These are phyloP conservation scores for Passalora sequoiae DNA, from an alignment of 2,329 filamentous ascomycete species.

Conservation along the genomic window DNA sequence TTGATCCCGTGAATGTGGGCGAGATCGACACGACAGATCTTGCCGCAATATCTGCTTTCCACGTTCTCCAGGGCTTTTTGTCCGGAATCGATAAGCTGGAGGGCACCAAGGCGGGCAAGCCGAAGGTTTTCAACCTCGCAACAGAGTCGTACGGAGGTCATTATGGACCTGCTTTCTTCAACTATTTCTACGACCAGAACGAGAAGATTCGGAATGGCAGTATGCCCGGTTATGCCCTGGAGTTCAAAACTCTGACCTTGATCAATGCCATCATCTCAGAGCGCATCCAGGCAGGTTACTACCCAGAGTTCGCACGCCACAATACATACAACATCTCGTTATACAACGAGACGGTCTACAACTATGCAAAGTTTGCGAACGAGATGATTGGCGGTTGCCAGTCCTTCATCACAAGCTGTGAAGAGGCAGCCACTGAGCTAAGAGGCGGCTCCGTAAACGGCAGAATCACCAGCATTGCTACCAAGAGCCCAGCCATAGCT, in stretches of 20 bases:
- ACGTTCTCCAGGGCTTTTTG: conserved; percentile 53
- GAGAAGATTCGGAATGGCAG: conserved; percentile 34
- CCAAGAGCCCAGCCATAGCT: conserved; percentile 8
- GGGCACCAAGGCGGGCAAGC: conserved; percentile 44
- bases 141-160: conserved; percentile 37
- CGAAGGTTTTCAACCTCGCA: conserved; percentile 22
- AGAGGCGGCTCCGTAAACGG: conserved; percentile 26
- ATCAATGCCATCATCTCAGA: conserved; percentile 55
- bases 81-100: conserved; percentile 43
- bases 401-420: conserved; percentile 49
- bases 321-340: conserved; percentile 53
- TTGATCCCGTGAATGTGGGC: conserved; percentile 41
- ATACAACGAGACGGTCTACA: conserved; percentile 56
- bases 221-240: conserved; percentile 5
- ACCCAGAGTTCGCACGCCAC: conserved; percentile 50
- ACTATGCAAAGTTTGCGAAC: conserved; percentile 54
- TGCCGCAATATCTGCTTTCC: conserved; percentile 52
- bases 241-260: conserved; percentile 39
- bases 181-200: conserved; percentile 54
- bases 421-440: conserved; percentile 35
- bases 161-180: conserved; percentile 48
- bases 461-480: conserved; percentile 19
- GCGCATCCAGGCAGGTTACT: conserved; percentile 44
- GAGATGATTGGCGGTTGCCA: conserved; percentile 46
- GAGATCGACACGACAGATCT: conserved; percentile 52